A percentile compares a stretch with the other conserved stretches of the same genome.
Conservation (phyloP, 2,329 filamentous ascomycete species). For the Ophiocordyceps australis region DNA sequence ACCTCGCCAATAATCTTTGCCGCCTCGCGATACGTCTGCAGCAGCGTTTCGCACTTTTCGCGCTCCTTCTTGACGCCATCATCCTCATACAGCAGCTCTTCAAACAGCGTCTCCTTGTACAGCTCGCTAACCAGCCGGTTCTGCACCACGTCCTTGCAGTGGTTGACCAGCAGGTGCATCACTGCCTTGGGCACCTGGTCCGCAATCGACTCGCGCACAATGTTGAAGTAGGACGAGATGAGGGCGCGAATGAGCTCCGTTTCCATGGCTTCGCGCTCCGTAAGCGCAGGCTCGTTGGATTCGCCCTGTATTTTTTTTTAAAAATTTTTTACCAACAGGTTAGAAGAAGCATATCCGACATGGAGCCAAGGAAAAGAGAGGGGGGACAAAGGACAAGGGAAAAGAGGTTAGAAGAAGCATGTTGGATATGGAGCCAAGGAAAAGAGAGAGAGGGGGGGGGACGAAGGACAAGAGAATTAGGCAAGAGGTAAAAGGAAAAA, state of each 20-base stretch:
- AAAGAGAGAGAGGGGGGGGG: no score
- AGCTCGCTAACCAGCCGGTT: constrained; percentile 90
- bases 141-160: constrained; percentile 95
- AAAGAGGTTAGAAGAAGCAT: neutral
- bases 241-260: constrained; percentile 92
- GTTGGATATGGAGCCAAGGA: neutral
- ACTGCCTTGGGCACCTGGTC: constrained; percentile 97
- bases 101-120: constrained; percentile 81
- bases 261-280: constrained; percentile 90
- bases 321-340: no score
- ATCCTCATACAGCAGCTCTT: constrained; percentile 91
- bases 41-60: constrained; percentile 93
- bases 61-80: constrained; percentile 94
- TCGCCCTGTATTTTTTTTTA: constrained; percentile 28
- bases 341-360: no score
- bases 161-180: constrained; percentile 96
- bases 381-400: no score
- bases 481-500: constrained; percentile 1
- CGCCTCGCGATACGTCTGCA: constrained; percentile 91
- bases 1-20: constrained; percentile 98
- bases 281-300: constrained; percentile 67
- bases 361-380: no score
- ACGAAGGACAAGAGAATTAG: neutral
- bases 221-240: constrained; percentile 98
- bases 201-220: constrained; percentile 94